A percentile compares a stretch with the other conserved stretches of the same genome.
Evolutionary conservation across 805 yeast species (phyloP).

Genomic region (Lipomyces lipofer): DNA sequence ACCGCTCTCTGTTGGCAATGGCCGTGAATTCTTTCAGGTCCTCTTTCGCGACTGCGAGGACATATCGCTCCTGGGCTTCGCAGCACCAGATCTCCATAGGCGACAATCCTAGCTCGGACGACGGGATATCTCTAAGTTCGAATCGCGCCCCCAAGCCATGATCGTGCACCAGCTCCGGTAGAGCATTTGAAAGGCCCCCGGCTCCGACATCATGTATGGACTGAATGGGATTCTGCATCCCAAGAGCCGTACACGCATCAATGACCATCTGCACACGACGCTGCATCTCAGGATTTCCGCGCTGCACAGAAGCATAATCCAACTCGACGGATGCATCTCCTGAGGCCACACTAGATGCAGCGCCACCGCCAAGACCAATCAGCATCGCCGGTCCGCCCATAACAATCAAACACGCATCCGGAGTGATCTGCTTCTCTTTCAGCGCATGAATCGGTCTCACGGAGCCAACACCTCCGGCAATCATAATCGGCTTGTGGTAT

Average conservation of each 20-base stretch:
- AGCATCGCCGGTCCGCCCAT: constrained; percentile 98
- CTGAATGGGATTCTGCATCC: constrained; percentile 76
- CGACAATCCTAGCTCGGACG: constrained; percentile 96
- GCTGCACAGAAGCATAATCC: constrained; percentile 98
- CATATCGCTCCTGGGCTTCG: constrained; percentile 98
- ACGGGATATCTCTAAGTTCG: constrained; percentile 85
- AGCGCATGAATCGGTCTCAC: constrained; percentile 90
- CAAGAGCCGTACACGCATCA: constrained; percentile 86
- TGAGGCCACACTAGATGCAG: constrained; percentile 94
- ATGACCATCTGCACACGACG: constrained; percentile 98
- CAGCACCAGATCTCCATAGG: constrained; percentile 99
- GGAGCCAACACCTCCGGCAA: constrained; percentile 99
- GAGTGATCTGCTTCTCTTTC: constrained; percentile 82
- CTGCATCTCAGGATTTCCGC: constrained; percentile 99
- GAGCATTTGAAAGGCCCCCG: constrained; percentile 95
- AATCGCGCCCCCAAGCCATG: constrained; percentile 92
- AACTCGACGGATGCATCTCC: constrained; percentile 95
- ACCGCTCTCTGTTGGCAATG: constrained; percentile 92
- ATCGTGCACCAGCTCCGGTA: constrained; percentile 97
- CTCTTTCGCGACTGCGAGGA: constrained; percentile 82
- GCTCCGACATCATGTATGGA: constrained; percentile 99
- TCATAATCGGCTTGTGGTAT: constrained; percentile 97
- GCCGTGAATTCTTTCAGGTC: constrained; percentile 69
- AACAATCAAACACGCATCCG: constrained; percentile 88
- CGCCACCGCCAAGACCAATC: constrained; percentile 99